Evolutionary conservation across 1,139 yeast genomes (phyloP).

Genomic region (Pichia sp.): DNA sequence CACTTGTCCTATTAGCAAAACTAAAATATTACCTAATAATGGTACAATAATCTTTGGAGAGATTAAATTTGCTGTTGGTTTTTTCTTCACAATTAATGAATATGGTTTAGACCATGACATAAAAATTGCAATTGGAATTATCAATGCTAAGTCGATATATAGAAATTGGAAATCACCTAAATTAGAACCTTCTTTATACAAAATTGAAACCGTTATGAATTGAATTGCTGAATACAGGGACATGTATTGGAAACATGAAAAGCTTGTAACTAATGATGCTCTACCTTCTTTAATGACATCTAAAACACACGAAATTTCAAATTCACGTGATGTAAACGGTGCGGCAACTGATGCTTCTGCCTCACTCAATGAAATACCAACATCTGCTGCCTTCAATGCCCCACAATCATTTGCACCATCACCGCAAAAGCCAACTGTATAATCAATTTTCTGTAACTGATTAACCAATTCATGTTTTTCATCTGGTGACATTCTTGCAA

Average conservation of each 20-base stretch:
- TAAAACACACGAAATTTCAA: conserved; percentile 87
- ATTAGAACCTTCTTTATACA: conserved; percentile 85
- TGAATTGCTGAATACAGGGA: conserved; percentile 95
- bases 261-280: conserved; percentile 88
- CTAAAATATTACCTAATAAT: conserved; percentile 60
- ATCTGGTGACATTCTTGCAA: conserved; percentile 98
- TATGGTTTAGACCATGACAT: conserved; percentile 96
- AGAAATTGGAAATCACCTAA: conserved; percentile 96
- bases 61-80: conserved; percentile 92
- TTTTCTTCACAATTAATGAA: conserved; percentile 50
- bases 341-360: conserved; percentile 98
- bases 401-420: conserved; percentile 98
- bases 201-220: conserved; percentile 74
- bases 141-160: conserved; percentile 84
- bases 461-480: conserved; percentile 94
- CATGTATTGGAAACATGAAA: conserved; percentile 97
- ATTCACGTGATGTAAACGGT: conserved; percentile 85
- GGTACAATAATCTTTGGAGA: conserved; percentile 84
- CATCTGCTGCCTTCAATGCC: conserved; percentile 95
- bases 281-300: conserved; percentile 92
- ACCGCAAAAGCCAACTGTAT: conserved; percentile 95
- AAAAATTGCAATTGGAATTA: conserved; percentile 88
- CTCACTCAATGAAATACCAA: conserved; percentile 90
- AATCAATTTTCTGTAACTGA: conserved; percentile 74
- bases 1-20: conserved; percentile 61